Evolutionary conservation across 1,284 basidiomycete species (phyloP), one percentile per base, ranked within the genome.

Genomic region (Filobasidium uniguttulatum): DNA sequence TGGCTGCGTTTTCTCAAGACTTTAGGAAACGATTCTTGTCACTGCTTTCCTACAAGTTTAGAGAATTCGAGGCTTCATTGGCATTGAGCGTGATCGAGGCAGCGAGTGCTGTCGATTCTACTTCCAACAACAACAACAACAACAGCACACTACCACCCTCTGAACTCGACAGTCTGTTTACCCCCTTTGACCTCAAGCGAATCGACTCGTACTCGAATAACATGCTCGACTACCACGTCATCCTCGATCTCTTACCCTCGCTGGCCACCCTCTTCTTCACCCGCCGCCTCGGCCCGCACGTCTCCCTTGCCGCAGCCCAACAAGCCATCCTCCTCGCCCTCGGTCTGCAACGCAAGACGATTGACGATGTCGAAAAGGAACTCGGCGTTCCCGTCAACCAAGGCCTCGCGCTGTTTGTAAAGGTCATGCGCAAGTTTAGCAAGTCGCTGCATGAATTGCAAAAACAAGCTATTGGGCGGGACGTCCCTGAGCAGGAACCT

Each of bases 131-230:
- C 25, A 28, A 19, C n/a, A 12, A 22, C 15, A 43, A 26, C 29
- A n/a, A 49, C 38, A 49, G 35, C 23, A 47, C 17, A 38, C 80
- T 85, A 68, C 49, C 71, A 80, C 68, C 82, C 1, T 62, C 75
- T 1, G 90, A 97, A 60, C 73, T 98, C 8, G 74, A 77, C 1
- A 72, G 81, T 35, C 68, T 86, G 15, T 68, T 94, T 54, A 82
- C 88, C 1, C 89, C 93, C 0, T 97, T 96, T 64, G 94, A 98
- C 69, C 75, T 98, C 60, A 97, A 97, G 71, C 82, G 94, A 2
- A 77, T 98, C 30, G 85, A 93, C 58, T 85, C 91, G 5, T 99
- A 98, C 61, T 83, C 88, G 4, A 90, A 93, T 67, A 94, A 91
- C 69, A 82, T 85, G 79, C 76, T 98, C 43, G 94, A 98, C 68